A percentile compares a stretch with the other conserved stretches of the same genome.
Evolutionary conservation across 805 yeast genomes (phyloP).

Genomic region (Myxozyma udenii): DNA sequence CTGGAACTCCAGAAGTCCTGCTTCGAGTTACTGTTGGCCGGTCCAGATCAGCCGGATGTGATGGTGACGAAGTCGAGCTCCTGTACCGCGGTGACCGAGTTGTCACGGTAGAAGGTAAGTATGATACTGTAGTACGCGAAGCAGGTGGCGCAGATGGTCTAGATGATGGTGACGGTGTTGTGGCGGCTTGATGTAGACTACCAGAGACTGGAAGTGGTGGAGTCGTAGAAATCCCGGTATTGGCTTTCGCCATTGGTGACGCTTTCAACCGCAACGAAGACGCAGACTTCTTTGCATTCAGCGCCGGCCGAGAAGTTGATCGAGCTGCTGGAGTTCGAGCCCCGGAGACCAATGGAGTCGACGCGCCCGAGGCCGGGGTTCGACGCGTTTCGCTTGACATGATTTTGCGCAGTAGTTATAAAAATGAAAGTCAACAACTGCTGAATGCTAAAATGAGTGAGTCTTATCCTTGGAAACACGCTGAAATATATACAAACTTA

Average conservation of each 20-base stretch:
- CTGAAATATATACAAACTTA: no score
- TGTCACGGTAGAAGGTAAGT: constrained; percentile 27
- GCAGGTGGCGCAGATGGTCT: neutral
- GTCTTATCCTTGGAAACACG: no score
- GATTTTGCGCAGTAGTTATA: no score
- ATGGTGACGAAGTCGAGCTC: neutral
- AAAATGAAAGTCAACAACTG: no score
- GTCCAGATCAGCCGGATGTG: no score
- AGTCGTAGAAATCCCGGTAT: neutral
- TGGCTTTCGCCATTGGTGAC: neutral
- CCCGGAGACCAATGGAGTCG: no score
- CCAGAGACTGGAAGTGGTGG: neutral
- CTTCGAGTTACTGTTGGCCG: no score
- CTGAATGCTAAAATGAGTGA: no score
- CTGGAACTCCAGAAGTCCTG: neutral
- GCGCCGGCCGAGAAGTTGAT: no score
- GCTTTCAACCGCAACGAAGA: neutral
- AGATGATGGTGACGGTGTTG: neutral
- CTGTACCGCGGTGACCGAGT: constrained; percentile 25
- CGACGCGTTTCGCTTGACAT: no score
- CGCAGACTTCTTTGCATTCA: neutral
- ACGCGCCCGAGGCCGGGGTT: no score
- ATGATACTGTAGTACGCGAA: constrained; percentile 18
- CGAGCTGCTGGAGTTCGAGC: no score
- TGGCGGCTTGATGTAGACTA: neutral